Evolutionary conservation across 768 basidiomycete species (phyloP).

Genomic region (Candolleomyces eurysporus): DNA sequence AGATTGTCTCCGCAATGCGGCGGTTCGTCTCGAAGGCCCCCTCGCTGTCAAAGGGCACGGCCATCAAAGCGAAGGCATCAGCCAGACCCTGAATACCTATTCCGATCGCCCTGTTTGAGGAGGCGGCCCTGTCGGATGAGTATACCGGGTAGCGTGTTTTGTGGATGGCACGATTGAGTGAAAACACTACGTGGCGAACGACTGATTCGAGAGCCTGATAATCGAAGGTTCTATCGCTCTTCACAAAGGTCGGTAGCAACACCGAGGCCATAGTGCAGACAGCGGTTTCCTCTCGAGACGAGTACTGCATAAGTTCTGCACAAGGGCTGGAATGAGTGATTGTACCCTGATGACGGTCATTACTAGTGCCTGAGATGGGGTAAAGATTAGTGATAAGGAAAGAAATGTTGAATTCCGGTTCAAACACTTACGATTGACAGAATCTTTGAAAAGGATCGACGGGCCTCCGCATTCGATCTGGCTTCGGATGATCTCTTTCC

Average conservation of each 20-base stretch:
- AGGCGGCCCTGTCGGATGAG: conserved; percentile 74
- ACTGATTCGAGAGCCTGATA: not conserved
- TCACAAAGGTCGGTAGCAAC: not conserved
- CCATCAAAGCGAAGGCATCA: conserved; percentile 82
- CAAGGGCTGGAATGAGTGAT: conserved; percentile 4
- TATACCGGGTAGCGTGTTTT: not conserved
- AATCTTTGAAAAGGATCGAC: conserved; percentile 1
- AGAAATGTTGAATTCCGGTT: too few relatives aligned
- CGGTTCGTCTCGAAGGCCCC: conserved; percentile 69
- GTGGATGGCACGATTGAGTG: not conserved
- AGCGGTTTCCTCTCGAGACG: not conserved
- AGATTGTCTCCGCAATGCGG: conserved; percentile 86
- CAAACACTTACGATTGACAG: conserved; percentile 4
- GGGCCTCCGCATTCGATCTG: conserved; percentile 7
- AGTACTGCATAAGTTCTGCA: conserved; percentile 6
- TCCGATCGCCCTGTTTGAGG: conserved; percentile 81
- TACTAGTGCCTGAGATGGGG: not conserved
- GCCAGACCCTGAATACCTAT: conserved; percentile 84
- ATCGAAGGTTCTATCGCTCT: not conserved
- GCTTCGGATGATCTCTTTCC: not conserved
- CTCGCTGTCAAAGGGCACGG: conserved; percentile 74
- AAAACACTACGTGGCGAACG: not conserved
- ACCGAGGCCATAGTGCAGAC: not conserved
- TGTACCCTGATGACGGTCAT: conserved; percentile 6
- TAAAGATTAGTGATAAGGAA: too few relatives aligned